Percentiles rank a stretch among this genome's conserved stretches.
Evolutionary conservation across 805 yeast species (phyloP).

Genomic region (Lipomyces kockii): DNA sequence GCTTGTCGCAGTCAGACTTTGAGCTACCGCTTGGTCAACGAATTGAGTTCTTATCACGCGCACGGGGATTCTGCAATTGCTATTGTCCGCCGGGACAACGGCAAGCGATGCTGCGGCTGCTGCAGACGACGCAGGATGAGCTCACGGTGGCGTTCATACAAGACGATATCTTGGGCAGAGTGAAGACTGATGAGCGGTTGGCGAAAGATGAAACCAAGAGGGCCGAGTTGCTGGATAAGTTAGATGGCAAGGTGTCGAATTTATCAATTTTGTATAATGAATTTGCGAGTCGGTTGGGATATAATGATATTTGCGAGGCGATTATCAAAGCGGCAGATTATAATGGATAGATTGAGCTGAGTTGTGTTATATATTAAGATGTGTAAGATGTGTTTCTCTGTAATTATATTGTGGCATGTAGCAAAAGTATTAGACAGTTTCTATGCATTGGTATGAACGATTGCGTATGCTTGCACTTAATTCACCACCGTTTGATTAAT

Average conservation of each 20-base stretch:
- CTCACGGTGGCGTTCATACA: conserved; percentile 88
- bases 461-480: neutral
- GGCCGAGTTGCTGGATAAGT: conserved; percentile 54
- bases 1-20: conserved; percentile 68
- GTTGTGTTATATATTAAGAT: neutral
- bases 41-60: conserved; percentile 86
- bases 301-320: conserved; percentile 76
- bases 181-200: conserved; percentile 50
- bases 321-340: conserved; percentile 85
- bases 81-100: conserved; percentile 75
- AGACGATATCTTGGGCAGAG: conserved; percentile 56
- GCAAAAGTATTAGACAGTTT: neutral
- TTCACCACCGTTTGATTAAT: conserved; percentile 2
- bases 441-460: neutral
- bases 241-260: conserved; percentile 68
- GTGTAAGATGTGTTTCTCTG: neutral
- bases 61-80: conserved; percentile 90
- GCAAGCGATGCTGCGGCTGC: conserved; percentile 73
- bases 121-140: conserved; percentile 72
- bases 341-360: conserved; percentile 7
- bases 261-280: conserved; percentile 82
- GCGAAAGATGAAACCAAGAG: conserved; percentile 49
- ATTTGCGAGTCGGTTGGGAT: conserved; percentile 85
- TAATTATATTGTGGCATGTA: conserved; percentile 3
- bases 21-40: conserved; percentile 70